Base-by-base conservation (phyloP, 2,329 filamentous ascomycete species). In the Metarhizium album region DNA sequence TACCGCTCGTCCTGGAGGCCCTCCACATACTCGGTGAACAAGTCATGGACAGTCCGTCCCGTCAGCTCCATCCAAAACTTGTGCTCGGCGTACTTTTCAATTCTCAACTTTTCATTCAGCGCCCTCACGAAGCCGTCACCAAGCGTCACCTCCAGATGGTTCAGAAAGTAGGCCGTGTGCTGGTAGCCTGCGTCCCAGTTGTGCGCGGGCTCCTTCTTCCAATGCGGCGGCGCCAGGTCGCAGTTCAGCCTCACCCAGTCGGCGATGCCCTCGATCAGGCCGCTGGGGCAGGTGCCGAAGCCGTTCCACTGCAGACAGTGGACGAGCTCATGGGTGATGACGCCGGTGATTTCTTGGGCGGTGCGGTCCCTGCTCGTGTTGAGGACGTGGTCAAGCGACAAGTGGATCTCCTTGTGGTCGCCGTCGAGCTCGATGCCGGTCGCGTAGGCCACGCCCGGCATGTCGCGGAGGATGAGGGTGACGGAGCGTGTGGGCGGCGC, bases 101-200 rank as follows among this genome's bases (percentile, higher is more conserved):
- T 69, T 53, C 82, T 73, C 63, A 95, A 66, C 56, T 75, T 78
- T 61, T 82, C 84, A 61, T 94, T 86, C 47, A 93, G 66, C 51
- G 72, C 74, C 51, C 79, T 71, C 27, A 86, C 74, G 0, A 78
- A 79, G 7, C 79, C 81, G 8, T 65, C 60, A 0, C 81, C 82
- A 57, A 79, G 86, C 46, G 75, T 74, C 35, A 71, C 66, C 69
- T 96, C 90, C 45, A 97, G 70, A 70, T 88, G 95, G 50, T 93
- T 83, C 47, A 97, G 69, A 59, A 97, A 97, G 66, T 88, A 97
- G 1, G 84, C 93, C 6, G 91, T 97, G 57, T 86, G 80, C 71
- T 96, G 85, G 68, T 97, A 97, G 0, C 90, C 90, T 38, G 76
- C 79, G 66, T 95, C 89, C 90, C 90, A 96, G n/a, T 77, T 74